Percentiles rank a stretch among this genome's conserved stretches.
phyloP scores from a whole-genome alignment of 345 rosid species.

The Rhodamnia rubescens region DNA sequence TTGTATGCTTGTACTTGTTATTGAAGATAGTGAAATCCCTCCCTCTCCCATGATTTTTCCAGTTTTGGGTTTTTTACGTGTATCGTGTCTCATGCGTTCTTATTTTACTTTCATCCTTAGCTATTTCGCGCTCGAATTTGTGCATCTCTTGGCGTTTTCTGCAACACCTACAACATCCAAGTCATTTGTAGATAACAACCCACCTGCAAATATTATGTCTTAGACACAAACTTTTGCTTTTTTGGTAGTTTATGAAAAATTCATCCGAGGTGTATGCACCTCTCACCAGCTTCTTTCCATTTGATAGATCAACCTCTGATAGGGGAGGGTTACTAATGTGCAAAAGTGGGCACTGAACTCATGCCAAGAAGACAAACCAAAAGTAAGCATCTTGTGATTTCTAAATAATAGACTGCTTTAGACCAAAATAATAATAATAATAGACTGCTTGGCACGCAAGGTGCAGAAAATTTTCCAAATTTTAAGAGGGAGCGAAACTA shows the following conservation, averaged over 20 bases:
- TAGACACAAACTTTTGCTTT: background rate
- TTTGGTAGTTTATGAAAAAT: background rate
- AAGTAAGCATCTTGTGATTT: background rate
- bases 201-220: no score
- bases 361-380: background rate
- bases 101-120: no score
- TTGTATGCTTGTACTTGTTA: no score
- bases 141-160: no score
- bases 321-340: conserved; percentile 87
- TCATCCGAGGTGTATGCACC: background rate
- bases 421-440: no score
- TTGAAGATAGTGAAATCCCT: no score
- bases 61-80: no score
- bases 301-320: conserved; percentile 49
- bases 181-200: no score
- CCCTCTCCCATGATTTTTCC: no score
- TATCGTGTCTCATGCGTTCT: no score
- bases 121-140: no score
- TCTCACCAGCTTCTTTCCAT: conserved; percentile 62
- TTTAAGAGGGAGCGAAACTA: background rate
- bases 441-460: background rate
- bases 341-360: conserved; percentile 75
- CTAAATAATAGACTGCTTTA: background rate
- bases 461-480: background rate
- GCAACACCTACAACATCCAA: no score